Evolutionary conservation across 1,284 basidiomycete genomes (phyloP).

Genomic region (Sporisorium sorghi): DNA sequence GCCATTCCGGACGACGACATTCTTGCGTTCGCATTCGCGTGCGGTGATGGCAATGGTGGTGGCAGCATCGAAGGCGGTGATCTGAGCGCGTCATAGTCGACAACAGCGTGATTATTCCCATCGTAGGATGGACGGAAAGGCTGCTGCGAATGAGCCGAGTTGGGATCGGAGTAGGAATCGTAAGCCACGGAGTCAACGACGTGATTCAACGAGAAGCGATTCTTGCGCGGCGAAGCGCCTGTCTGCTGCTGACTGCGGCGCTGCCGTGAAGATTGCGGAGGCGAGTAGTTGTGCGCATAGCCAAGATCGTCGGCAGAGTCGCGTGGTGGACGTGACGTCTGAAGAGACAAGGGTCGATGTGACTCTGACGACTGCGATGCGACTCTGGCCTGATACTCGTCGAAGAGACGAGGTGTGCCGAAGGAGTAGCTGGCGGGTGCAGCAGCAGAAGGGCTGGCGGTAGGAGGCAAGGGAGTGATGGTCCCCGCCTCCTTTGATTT

Average conservation of each 20-base stretch:
- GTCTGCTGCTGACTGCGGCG: conserved; percentile 28
- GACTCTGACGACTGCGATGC: conserved; percentile 19
- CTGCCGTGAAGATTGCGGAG: conserved; percentile 8
- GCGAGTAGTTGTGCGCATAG: conserved; percentile 12
- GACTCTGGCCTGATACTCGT: conserved; percentile 40
- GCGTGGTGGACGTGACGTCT: conserved; percentile 20
- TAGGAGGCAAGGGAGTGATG: conserved; percentile 50
- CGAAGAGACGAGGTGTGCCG: conserved; percentile 34
- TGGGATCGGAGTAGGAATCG: conserved; percentile 33
- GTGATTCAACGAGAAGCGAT: conserved; percentile 17
- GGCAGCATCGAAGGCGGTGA: conserved; percentile 5
- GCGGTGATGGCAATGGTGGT: conserved; percentile 3
- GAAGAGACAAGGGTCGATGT: conserved; percentile 29
- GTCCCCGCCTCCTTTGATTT: conserved; percentile 42
- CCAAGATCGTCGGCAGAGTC: conserved; percentile 19
- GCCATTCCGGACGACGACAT: not conserved
- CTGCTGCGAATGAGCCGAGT: conserved; percentile 12
- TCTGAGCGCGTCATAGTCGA: conserved; percentile 3
- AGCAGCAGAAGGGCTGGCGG: conserved; percentile 24
- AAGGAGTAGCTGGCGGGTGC: conserved; percentile 26
- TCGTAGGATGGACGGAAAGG: conserved; percentile 18
- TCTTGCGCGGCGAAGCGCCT: conserved; percentile 23
- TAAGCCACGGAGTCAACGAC: conserved; percentile 13
- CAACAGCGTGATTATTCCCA: conserved; percentile 5
- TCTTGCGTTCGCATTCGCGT: not conserved